Evolutionary conservation across 129 eudicot species (phyloP), one percentile per base, ranked within the genome.

Genomic region (Ambrosia artemisiifolia): DNA sequence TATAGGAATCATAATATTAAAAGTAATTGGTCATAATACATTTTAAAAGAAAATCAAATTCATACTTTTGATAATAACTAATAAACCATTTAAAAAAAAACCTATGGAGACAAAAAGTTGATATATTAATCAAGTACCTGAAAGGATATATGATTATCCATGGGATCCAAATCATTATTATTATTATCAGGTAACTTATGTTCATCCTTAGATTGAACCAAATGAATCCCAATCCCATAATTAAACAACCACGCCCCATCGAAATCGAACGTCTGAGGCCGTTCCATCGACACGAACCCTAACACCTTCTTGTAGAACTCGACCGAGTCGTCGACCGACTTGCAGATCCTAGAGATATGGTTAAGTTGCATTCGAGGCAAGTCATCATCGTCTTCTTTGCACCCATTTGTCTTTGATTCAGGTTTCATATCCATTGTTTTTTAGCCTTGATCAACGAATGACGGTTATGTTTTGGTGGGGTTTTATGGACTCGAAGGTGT

Each of bases 211-310:
- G 84, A 57, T 40, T 88, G 90, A 70, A 91, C 84, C 64, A 88
- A 73, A 36, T 91, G 97, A 64, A 91, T 79, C 33, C 92, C 92
- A 0, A 88, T 69, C 3, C 97, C 96, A 60, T 88, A 92, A 47
- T 88, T 88, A 51, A 92, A 88, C 73, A 92, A 77, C 93, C 96
- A 88, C 0, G 96, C 96, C 5, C 98, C 96, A 19, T 87, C 91
- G 70, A 89, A 89, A 51, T 85, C 92, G 36, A 92, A 87, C 19
- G 90, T 74, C 3, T 66, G 82, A 1, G 98, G 98, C 34, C 98
- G 70, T 64, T 85, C 85, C 3, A 84, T 87, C 64, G 67, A 3
- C 16, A 89, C 95, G 42, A 92, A 92, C 14, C 98, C 98, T 10
- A 92, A 55, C 10, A 75, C 88, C 19, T 85, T 83, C 0, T 85